Evolutionary conservation across 1,284 basidiomycete species (phyloP), one percentile per base, ranked within the genome.

Genomic region (Cryptococcus maquisensis): DNA sequence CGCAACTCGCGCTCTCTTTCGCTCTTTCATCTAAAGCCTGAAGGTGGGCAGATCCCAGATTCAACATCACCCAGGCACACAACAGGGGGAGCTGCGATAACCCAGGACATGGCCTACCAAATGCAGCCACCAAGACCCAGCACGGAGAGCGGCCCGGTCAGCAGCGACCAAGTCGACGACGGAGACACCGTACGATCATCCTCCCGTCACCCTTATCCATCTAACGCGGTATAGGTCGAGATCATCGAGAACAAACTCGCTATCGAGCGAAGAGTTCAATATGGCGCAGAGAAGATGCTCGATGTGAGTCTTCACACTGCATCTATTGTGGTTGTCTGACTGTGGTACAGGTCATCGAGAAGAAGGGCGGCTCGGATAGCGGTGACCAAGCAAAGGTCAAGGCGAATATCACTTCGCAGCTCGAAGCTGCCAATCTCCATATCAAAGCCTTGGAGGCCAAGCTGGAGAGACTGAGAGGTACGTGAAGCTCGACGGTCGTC

Each of bases 281-380:
- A 79, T 65, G 80, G 80, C 6, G 80, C 80, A 0, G 78, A 79
- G 62, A 80, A 79, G 62, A 77, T 81, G 68, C 73, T 81, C 13
- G 75, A 78, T 63, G 77, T 80, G 44, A 73, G 77, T 16, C n/a
- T 59, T 2, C 32, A 7, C 5, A 35, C 21, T 23, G 13, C 10
- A 40, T 20, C 47, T 20, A 39, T 8, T 9, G 32, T 20, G 21
- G 35, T 16, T 45, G 23, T 37, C 42, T 39, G 36, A 54, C 51
- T 61, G 39, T 55, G 45, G 28, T 12, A 32, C 51, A 70, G 71
- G 72, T 72, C 32, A 73, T 73, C 8, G 71, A 73, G 58, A 59
- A 68, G 54, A 61, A 69, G 35, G 64, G 68, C 8, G 54, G 50
- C 16, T 54, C 40, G 16, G 65, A 63, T 9, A 49, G 52, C 8